Base-by-base conservation (phyloP, 176 grass and related monocot species). In the Triticum dicoccoides region DNA sequence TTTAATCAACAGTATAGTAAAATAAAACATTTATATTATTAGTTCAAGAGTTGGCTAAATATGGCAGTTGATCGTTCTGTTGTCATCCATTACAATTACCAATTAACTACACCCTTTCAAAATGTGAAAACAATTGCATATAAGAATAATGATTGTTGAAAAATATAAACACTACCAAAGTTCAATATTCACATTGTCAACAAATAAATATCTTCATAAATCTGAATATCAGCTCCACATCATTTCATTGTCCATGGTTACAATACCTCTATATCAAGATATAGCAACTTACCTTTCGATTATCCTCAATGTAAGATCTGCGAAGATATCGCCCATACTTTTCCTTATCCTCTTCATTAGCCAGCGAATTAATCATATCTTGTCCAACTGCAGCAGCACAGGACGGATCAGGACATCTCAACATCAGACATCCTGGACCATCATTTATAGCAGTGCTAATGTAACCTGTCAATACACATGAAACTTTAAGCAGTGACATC, bases 241-340 rank as follows among this genome's bases (percentile, higher is more conserved):
- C 85, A 79, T 91, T 84, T 66, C 21, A 41, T 59, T 77, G 56
- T 71, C 77, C 39, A 81, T 29, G 42, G 37, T 42, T 73, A 76
- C 76, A 44, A 14, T 69, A 3, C 8, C 73, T 79, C 42, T 59
- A 70, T 15, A 34, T 69, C 30, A 65, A 62, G 12, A 18, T 42
- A 76, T 73, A 73, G 64, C 41, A 73, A 24, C 59, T 41, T 86
- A 96, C 97, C 92, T 99, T 99, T 85, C 97, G 91, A 86, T 97
- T 99, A 93, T 99, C 97, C 93, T 99, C 97, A 7, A 99, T 90
- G 88, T 99, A 99, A 82, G 97, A 99, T 86, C 97, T 94, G 69
- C 91, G 72, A 81, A 99, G 85, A 93, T 97, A 99, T 18, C 97
- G 87, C 24, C 41, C 82, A 83, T 99, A 99, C 83, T 97, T 99